Evolutionary conservation across 176 grass and related monocot species (phyloP).

Genomic region (Tillandsia leiboldiana): DNA sequence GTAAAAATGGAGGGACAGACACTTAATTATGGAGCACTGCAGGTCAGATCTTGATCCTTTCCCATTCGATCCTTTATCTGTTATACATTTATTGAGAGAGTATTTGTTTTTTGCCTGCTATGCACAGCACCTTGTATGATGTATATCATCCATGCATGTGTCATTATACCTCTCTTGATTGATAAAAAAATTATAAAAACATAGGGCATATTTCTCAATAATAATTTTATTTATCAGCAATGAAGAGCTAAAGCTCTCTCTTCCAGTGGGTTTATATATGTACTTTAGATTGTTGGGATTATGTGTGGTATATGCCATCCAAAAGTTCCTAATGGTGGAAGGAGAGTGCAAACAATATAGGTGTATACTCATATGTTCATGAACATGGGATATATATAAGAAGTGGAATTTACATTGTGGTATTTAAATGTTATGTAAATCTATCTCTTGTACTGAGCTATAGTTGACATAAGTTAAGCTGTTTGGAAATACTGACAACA

Average conservation of each 20-base stretch:
- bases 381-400: slow-evolving; percentile 54
- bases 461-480: slow-evolving; percentile 14
- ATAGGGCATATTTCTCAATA: too few relatives aligned
- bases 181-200: too few relatives aligned
- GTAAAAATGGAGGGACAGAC: slow-evolving; percentile 12
- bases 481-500: slow-evolving; percentile 32
- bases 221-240: too few relatives aligned
- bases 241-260: slow-evolving; percentile 11
- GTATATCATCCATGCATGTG: slow-evolving; percentile 5
- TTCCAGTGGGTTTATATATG: slow-evolving; percentile 35
- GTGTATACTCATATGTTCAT: slow-evolving; percentile 34
- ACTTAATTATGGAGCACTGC: slow-evolving; percentile 24
- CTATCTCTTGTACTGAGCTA: not conserved
- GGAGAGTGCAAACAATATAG: slow-evolving; percentile 53
- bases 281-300: slow-evolving; percentile 44
- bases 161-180: not conserved
- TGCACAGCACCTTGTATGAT: slow-evolving; percentile 15
- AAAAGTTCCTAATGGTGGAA: slow-evolving; percentile 52
- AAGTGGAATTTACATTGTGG: slow-evolving; percentile 18
- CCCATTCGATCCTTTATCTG: slow-evolving; percentile 20
- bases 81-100: slow-evolving; percentile 28
- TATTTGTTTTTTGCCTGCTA: slow-evolving; percentile 23
- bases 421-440: not conserved
- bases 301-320: slow-evolving; percentile 33
- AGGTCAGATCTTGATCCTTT: slow-evolving; percentile 57